Percentiles rank a stretch among this genome's conserved stretches.
Evolutionary conservation across 495 filamentous ascomycete genomes (phyloP).

Genomic region (Penicillium paxilli): DNA sequence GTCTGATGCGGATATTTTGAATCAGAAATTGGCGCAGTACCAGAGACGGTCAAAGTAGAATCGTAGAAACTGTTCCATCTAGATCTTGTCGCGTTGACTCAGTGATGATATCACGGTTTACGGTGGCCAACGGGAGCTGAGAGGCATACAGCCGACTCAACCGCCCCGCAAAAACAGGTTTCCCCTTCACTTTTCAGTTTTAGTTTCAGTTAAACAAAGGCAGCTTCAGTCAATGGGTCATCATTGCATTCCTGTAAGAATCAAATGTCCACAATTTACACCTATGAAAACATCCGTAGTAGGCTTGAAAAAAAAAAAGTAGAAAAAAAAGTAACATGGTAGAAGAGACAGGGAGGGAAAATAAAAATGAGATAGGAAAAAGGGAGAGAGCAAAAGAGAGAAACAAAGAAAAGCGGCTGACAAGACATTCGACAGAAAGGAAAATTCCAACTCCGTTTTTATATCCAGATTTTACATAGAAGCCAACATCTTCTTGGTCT

Average conservation of each 20-base stretch:
- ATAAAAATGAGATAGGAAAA: constrained; percentile 25
- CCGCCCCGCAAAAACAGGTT: neutral
- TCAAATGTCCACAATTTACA: constrained; percentile 48
- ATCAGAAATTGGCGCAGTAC: no score
- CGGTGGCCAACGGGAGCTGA: neutral
- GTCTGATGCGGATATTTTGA: no score
- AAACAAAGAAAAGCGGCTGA: constrained; percentile 24
- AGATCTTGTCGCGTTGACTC: no score
- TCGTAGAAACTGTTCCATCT: no score
- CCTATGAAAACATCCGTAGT: constrained; percentile 48
- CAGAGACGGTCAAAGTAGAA: no score
- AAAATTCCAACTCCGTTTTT: constrained; percentile 38
- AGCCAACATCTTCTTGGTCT: constrained; percentile 98
- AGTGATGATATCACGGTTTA: neutral
- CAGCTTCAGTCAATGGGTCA: constrained; percentile 19
- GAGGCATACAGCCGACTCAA: neutral
- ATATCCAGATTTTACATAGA: constrained; percentile 29
- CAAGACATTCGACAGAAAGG: constrained; percentile 32
- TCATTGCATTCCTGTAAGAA: constrained; percentile 33
- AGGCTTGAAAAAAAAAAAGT: constrained; percentile 30
- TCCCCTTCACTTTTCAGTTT: neutral
- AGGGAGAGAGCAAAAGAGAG: constrained; percentile 9
- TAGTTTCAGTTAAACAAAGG: neutral
- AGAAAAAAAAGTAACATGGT: constrained; percentile 20
- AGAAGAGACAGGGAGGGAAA: constrained; percentile 17